These are phyloP conservation scores for Tylopilus vinaceipallidus DNA, from an alignment of 768 basidiomycete genomes.

Conservation along the genomic window DNA sequence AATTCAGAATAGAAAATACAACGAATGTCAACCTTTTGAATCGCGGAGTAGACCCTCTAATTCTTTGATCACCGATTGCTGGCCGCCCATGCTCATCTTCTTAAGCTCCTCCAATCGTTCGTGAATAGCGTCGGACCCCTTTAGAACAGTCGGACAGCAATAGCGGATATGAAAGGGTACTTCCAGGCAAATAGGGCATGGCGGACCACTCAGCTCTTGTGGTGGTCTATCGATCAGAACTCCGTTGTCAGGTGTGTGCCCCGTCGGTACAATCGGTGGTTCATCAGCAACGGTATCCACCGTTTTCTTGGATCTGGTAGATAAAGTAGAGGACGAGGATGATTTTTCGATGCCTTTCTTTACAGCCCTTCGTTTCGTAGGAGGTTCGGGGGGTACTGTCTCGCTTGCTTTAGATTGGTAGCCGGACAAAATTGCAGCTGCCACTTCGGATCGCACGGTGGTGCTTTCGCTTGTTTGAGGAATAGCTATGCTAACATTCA, in stretches of 20 bases:
- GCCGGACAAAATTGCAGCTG: slow-evolving; percentile 18
- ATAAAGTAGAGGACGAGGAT: not conserved
- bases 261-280: not conserved
- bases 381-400: slow-evolving; percentile 3
- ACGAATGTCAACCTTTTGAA: slow-evolving; percentile 24
- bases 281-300: not conserved
- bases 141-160: slow-evolving; percentile 46
- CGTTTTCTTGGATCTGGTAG: not conserved
- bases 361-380: slow-evolving; percentile 5
- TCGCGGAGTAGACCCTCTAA: slow-evolving; percentile 36
- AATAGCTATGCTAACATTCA: slow-evolving; percentile 23
- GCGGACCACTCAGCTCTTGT: slow-evolving; percentile 4
- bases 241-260: not conserved
- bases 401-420: slow-evolving; percentile 2
- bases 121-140: slow-evolving; percentile 42
- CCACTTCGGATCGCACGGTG: slow-evolving; percentile 15
- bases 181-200: slow-evolving; percentile 47
- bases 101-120: slow-evolving; percentile 46
- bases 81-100: slow-evolving; percentile 18
- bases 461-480: slow-evolving; percentile 17
- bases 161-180: slow-evolving; percentile 47
- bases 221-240: not conserved
- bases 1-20: not conserved
- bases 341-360: slow-evolving; percentile 10
- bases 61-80: slow-evolving; percentile 38